These are phyloP conservation scores for Cryoendolithus antarcticus DNA, from an alignment of 2,329 filamentous ascomycete species.

Conservation along the genomic window DNA sequence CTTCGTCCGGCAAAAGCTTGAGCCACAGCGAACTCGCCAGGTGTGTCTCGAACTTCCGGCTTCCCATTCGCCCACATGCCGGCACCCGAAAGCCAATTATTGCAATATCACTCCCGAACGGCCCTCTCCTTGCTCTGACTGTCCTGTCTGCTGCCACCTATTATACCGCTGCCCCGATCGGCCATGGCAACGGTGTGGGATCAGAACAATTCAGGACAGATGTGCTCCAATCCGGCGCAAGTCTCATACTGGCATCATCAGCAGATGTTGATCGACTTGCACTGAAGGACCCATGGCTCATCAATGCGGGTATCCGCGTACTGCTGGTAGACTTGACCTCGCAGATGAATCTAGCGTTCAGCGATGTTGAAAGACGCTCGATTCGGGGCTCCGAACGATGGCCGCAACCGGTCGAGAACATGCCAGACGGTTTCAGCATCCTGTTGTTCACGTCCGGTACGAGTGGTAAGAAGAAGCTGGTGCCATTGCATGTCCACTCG, in stretches of 20 bases:
- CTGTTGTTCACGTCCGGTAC: conserved; percentile 48
- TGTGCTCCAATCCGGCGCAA: conserved; percentile 35
- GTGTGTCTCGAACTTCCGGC: conserved; percentile 16
- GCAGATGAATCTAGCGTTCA: conserved; percentile 26
- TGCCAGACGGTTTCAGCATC: conserved; percentile 36
- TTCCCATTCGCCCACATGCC: conserved; percentile 10
- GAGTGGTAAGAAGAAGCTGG: conserved; percentile 46
- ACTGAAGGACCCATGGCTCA: conserved; percentile 24
- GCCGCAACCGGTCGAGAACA: conserved; percentile 21
- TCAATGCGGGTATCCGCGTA: conserved; percentile 26
- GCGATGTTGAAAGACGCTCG: conserved; percentile 8
- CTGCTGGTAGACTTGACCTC: conserved; percentile 28
- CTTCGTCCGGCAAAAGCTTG: conserved; percentile 14
- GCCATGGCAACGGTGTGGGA: conserved; percentile 32
- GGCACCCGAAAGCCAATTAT: conserved; percentile 30
- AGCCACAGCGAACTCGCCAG: conserved; percentile 15
- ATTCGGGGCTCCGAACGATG: conserved; percentile 3
- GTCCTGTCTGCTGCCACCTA: conserved; percentile 38
- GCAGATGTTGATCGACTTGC: conserved; percentile 30
- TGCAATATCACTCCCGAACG: conserved; percentile 42
- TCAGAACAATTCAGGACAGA: conserved; percentile 40
- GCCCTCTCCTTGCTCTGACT: conserved; percentile 39
- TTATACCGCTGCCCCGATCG: conserved; percentile 42
- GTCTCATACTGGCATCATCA: conserved; percentile 34
- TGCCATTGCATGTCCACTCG: conserved; percentile 40